Evolutionary conservation across 129 eudicot species (phyloP), one percentile per base, ranked within the genome.

Genomic region (Smallanthus sonchifolius): DNA sequence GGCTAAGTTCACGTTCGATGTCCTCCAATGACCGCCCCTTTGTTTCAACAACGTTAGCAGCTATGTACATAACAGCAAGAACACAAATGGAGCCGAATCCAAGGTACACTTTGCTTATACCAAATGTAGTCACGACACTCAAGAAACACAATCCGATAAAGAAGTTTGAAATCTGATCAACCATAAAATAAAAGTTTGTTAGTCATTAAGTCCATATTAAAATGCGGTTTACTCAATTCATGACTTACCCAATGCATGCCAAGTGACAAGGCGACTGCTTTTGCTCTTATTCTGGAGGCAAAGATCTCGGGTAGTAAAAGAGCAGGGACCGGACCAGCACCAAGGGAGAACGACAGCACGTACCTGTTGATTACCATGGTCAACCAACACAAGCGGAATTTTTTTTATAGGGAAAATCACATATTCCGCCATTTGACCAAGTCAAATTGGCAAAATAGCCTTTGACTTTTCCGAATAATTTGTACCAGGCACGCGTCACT

Each of bases 241-340:
- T 56, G 49, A 77, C 95, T 81, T 82, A 94, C 99, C 99, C 99
- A 94, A 81, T 94, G 99, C 93, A 84, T 85, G 76, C 96, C 96
- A 70, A 90, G 77, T n/a, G 98, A 90, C 73, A 94, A 82, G 28
- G 98, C 95, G 36, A 94, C 96, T 42, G 98, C 97, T 77, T 94
- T 94, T 48, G 98, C 98, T 82, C 98, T 88, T 61, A 94, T 94
- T 85, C 98, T 84, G 62, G 97, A 94, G 20, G 98, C 86, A 60
- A 94, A 94, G 38, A 94, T 91, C 77, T 94, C 97, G 0, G 97
- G 98, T 65, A 94, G 97, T 80, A 94, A 85, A 73, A 94, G 96
- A 72, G 96, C 97, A 59, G 98, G 98, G 69, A 94, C 98, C 9
- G 98, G 98, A 70, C 98, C 98, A 65, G 97, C 97, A 70, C 98